A percentile compares a stretch with the other conserved stretches of the same genome.
Evolutionary conservation across 2,329 filamentous ascomycete species (phyloP).

Genomic region (Westerdykella ornata): DNA sequence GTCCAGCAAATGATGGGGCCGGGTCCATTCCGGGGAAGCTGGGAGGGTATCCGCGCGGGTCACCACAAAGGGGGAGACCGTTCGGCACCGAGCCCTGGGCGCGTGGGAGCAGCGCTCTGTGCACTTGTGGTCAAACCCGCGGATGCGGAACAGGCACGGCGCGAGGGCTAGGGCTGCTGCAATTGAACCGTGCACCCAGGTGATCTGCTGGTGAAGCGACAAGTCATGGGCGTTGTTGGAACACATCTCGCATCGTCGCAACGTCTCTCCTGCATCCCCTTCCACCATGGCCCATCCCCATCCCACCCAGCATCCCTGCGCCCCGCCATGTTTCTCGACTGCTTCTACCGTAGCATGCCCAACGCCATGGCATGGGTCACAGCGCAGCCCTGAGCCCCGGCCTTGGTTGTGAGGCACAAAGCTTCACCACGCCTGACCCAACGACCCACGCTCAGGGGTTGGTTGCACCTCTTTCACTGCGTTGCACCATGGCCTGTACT

Average conservation of each 20-base stretch:
- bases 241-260: not conserved
- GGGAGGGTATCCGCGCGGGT: not conserved
- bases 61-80: not conserved
- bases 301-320: slow-evolving; percentile 9
- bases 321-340: slow-evolving; percentile 22
- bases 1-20: not conserved
- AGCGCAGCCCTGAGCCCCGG: slow-evolving; percentile 31
- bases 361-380: slow-evolving; percentile 33
- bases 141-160: slow-evolving; percentile 7
- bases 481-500: not conserved
- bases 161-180: slow-evolving; percentile 17
- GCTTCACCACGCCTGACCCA: slow-evolving; percentile 30
- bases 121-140: slow-evolving; percentile 10
- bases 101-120: not conserved
- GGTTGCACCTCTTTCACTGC: slow-evolving; percentile 1
- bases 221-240: slow-evolving; percentile 27
- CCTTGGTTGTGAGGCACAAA: slow-evolving; percentile 17
- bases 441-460: slow-evolving; percentile 27
- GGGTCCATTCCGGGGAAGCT: not conserved
- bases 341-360: slow-evolving; percentile 26
- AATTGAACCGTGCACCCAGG: slow-evolving; percentile 24
- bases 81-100: not conserved
- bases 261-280: not conserved
- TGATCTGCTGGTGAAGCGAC: slow-evolving; percentile 19
- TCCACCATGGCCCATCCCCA: slow-evolving; percentile 29